phyloP scores from a whole-genome alignment of 2,329 filamentous ascomycete genomes.

The Ambrosiella xylebori region DNA sequence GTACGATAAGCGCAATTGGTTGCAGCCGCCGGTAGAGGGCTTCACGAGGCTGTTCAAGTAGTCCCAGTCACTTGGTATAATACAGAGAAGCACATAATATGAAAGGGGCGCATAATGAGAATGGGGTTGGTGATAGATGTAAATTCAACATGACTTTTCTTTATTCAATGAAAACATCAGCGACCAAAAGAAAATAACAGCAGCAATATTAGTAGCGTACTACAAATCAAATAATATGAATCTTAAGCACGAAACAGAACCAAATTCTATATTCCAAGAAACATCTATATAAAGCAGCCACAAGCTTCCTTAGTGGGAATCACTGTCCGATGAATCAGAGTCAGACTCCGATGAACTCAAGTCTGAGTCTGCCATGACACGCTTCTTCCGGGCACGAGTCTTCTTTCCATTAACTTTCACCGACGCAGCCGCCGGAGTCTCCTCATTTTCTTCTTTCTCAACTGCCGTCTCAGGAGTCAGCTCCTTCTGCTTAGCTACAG shows the following conservation, averaged over 20 bases:
- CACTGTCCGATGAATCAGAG: constrained; percentile 18
- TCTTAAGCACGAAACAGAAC: not conserved
- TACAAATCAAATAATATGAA: no score
- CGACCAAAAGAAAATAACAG: no score
- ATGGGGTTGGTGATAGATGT: not conserved
- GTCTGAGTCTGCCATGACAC: constrained; percentile 18
- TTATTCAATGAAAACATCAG: not conserved
- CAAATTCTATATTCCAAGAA: not conserved
- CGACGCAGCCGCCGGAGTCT: not conserved
- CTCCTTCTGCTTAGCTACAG: constrained; percentile 4
- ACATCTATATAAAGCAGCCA: not conserved
- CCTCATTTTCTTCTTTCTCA: constrained; percentile 14
- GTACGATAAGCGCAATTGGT: constrained; percentile 84
- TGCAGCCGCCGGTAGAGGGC: constrained; percentile 65
- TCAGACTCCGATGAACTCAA: constrained; percentile 18
- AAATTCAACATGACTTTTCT: not conserved
- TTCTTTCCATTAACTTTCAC: constrained; percentile 22
- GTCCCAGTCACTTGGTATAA: not conserved
- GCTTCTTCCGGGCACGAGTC: constrained; percentile 16
- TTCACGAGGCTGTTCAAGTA: constrained; percentile 51
- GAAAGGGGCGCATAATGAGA: not conserved
- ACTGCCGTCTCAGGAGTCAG: not conserved
- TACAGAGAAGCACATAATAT: not conserved
- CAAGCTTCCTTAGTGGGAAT: constrained; percentile 6
- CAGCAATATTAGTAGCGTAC: no score